A percentile compares a stretch with the other conserved stretches of the same genome.
Conservation (phyloP, 1,284 basidiomycete genomes). For the Cystobasidiaceae sp. region DNA sequence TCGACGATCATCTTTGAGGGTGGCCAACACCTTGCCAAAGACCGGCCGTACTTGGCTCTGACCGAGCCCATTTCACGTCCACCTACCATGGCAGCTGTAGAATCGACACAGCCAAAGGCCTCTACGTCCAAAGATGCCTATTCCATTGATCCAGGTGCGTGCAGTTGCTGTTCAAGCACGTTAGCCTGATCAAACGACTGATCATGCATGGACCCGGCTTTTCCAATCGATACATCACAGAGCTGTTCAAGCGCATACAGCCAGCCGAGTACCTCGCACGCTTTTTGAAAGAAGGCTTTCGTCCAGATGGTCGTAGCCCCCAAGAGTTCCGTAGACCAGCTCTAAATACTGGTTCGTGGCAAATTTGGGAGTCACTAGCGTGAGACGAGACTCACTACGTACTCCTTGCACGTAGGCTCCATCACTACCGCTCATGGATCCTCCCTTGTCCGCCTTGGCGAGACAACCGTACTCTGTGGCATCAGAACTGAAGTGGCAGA, state of each 20-base stretch:
- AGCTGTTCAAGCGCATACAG: conserved; percentile 70
- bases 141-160: conserved; percentile 18
- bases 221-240: not conserved
- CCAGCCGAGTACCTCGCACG: conserved; percentile 72
- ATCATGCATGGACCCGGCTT: not conserved
- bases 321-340: conserved; percentile 62
- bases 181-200: not conserved
- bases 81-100: too few species aligned
- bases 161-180: not conserved
- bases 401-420: conserved; percentile 55
- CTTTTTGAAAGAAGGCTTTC: conserved; percentile 63
- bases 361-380: not conserved
- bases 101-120: conserved; percentile 6
- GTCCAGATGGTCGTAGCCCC: conserved; percentile 68
- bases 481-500: conserved; percentile 91
- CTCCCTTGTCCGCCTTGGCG: conserved; percentile 77
- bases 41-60: too few species aligned
- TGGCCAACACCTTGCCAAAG: too few species aligned
- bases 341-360: conserved; percentile 64
- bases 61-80: too few species aligned
- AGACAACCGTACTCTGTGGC: conserved; percentile 86
- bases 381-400: not conserved
- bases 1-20: too few species aligned
- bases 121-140: conserved; percentile 1
- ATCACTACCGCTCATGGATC: conserved; percentile 87